Conservation (phyloP, 2,329 filamentous ascomycete genomes). For the Aspergillus neoniger region DNA sequence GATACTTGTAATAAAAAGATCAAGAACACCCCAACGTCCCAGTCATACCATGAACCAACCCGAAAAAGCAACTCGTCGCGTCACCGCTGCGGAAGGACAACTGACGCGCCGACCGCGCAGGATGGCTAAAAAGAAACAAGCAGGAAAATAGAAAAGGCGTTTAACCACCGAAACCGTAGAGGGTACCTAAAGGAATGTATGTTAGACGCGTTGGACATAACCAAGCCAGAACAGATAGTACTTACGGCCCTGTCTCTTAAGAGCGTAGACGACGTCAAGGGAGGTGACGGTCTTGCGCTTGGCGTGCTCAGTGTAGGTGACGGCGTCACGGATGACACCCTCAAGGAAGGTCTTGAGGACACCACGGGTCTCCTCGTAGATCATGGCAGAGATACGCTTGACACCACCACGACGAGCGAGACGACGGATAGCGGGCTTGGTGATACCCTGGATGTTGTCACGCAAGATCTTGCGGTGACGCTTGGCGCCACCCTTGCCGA, state of each 20-base stretch:
- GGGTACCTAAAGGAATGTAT: slow-evolving; percentile 54
- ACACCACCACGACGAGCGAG: slow-evolving; percentile 98
- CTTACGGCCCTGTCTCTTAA: slow-evolving; percentile 63
- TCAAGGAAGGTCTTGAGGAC: slow-evolving; percentile 83
- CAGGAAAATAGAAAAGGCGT: slow-evolving; percentile 33
- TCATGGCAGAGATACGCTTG: slow-evolving; percentile 99
- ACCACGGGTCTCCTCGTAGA: slow-evolving; percentile 81
- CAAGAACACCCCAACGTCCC: slow-evolving; percentile 49
- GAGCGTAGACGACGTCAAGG: slow-evolving; percentile 64
- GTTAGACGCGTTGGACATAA: slow-evolving; percentile 22
- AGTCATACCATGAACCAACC: slow-evolving; percentile 47
- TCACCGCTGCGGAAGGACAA: slow-evolving; percentile 33
- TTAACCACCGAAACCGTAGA: slow-evolving; percentile 91
- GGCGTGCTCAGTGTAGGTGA: slow-evolving; percentile 81
- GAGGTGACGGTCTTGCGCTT: slow-evolving; percentile 65
- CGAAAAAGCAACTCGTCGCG: slow-evolving; percentile 42
- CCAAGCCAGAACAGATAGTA: slow-evolving; percentile 13
- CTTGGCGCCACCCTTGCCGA: slow-evolving; percentile 98
- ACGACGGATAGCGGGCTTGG: slow-evolving; percentile 97
- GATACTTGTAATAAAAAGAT: slow-evolving; percentile 40
- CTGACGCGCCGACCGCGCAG: slow-evolving; percentile 36
- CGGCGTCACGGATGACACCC: slow-evolving; percentile 75
- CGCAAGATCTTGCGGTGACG: slow-evolving; percentile 98
- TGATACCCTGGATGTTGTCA: slow-evolving; percentile 99
- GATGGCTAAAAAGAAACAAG: slow-evolving; percentile 33